These are phyloP conservation scores for Volutella citrinella DNA, from an alignment of 2,329 filamentous ascomycete species.

Conservation along the genomic window DNA sequence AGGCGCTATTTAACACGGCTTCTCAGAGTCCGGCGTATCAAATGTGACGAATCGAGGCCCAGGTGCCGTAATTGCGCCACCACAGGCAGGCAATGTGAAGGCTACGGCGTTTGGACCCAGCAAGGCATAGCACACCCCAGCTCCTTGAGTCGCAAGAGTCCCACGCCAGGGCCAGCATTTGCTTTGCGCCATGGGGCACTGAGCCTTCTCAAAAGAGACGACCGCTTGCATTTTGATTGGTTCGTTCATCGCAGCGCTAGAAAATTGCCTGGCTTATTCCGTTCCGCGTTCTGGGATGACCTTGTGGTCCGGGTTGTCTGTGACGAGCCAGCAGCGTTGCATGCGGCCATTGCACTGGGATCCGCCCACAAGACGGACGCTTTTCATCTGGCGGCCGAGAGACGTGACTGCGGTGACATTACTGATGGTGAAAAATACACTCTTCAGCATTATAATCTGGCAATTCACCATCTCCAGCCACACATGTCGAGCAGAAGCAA, in stretches of 20 bases:
- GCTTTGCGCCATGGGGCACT: neutral
- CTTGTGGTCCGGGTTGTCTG: constrained; percentile 1
- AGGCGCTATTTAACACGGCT: neutral
- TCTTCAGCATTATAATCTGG: constrained; percentile 2
- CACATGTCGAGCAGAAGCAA: neutral
- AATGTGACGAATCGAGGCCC: constrained; percentile 4
- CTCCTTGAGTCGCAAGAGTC: too few species aligned
- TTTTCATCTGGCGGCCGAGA: neutral
- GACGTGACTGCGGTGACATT: too few species aligned
- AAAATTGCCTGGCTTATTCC: constrained; percentile 2
- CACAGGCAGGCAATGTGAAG: constrained; percentile 3
- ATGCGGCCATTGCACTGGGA: constrained; percentile 2
- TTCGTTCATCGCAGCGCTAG: constrained; percentile 1
- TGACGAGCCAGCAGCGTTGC: constrained; percentile 2
- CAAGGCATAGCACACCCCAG: neutral
- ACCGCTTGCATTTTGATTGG: neutral
- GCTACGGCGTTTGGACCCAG: constrained; percentile 2
- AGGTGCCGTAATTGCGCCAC: constrained; percentile 1
- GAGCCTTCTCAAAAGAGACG: neutral
- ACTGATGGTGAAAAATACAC: neutral
- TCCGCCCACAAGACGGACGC: neutral
- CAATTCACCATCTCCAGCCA: constrained; percentile 2
- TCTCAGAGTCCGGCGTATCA: constrained; percentile 2
- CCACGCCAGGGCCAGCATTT: too few species aligned
- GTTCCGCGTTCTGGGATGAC: neutral